Evolutionary conservation across 371 early-diverging fungal species (phyloP).

Genomic region (Rhizopus stolonifer): DNA sequence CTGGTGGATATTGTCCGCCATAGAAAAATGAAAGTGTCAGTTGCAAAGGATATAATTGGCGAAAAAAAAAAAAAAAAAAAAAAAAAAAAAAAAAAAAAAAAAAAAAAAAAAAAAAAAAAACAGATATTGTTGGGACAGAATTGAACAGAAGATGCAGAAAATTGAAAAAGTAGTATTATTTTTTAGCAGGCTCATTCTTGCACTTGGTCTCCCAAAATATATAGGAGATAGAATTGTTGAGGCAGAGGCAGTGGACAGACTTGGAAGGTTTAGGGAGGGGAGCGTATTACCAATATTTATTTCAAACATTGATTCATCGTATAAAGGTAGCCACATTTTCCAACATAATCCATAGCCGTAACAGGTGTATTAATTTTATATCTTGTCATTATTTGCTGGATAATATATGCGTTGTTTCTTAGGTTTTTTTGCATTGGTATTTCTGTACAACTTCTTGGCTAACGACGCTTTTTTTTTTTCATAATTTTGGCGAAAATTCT

Average conservation of each 20-base stretch:
- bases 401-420: slow-evolving; percentile 5
- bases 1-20: not conserved
- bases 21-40: not conserved
- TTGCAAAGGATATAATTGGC: not conserved
- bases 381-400: slow-evolving; percentile 12
- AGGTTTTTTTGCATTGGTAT: slow-evolving; percentile 8
- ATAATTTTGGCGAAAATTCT: slow-evolving; percentile 4
- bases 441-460: slow-evolving; percentile 12
- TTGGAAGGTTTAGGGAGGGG: slow-evolving; percentile 1
- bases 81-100: too few relatives aligned
- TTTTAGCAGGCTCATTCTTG: slow-evolving; percentile 17
- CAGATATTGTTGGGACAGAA: too few relatives aligned
- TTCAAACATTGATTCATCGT: slow-evolving; percentile 5
- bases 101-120: too few relatives aligned
- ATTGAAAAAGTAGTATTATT: slow-evolving; percentile 13
- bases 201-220: slow-evolving; percentile 15
- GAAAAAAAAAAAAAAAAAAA: too few relatives aligned
- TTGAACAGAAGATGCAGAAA: not conserved
- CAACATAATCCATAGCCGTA: slow-evolving; percentile 14
- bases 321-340: slow-evolving; percentile 9
- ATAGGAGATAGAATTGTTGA: slow-evolving; percentile 7
- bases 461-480: slow-evolving; percentile 1
- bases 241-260: slow-evolving; percentile 1
- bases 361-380: slow-evolving; percentile 15
- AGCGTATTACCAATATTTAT: not conserved